These are phyloP conservation scores for Kwoniella mangroviensis DNA, from an alignment of 768 basidiomycete genomes.

Conservation along the genomic window DNA sequence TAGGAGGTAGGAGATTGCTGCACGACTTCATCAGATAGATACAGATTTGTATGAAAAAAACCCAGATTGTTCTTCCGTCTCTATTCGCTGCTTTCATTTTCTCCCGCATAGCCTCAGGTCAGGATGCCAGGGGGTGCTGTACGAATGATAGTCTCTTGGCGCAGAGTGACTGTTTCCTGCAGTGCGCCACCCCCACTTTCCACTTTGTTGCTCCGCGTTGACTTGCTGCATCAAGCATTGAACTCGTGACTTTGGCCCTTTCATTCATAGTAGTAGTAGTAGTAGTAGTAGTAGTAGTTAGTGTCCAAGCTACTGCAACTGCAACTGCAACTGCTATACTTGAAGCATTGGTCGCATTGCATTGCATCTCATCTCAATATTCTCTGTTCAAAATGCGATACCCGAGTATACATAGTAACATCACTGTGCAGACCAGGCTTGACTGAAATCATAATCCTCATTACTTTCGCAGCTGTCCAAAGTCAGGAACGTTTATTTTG, in stretches of 20 bases:
- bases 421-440: neutral
- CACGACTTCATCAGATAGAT: too few relatives aligned
- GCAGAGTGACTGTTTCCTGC: too few relatives aligned
- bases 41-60: too few relatives aligned
- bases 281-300: neutral
- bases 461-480: neutral
- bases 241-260: neutral
- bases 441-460: neutral
- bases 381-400: neutral
- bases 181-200: constrained; percentile 7
- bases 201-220: constrained; percentile 1
- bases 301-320: neutral
- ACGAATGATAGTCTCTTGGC: too few relatives aligned
- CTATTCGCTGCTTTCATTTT: too few relatives aligned
- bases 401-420: neutral
- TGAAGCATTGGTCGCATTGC: neutral
- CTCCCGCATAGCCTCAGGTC: too few relatives aligned
- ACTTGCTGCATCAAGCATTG: neutral
- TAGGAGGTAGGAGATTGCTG: too few relatives aligned
- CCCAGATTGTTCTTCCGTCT: too few relatives aligned
- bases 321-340: neutral
- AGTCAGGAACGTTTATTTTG: constrained; percentile 14
- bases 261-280: neutral
- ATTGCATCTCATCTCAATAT: neutral
- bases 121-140: too few relatives aligned